Conservation (phyloP, 331 rosid species). For the Dryas integrifolia region DNA sequence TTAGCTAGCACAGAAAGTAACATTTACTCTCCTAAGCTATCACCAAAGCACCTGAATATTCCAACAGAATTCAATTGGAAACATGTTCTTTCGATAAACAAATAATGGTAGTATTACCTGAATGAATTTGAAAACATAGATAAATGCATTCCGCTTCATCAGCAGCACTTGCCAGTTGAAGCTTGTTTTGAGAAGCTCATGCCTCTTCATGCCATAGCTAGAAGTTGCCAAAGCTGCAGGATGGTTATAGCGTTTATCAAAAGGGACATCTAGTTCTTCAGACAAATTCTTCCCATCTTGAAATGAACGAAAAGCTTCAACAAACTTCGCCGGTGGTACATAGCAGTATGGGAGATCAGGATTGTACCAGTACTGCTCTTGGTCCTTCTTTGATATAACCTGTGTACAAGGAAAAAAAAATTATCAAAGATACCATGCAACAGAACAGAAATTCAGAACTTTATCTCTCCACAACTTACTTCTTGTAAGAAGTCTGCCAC, state of each 20-base stretch:
- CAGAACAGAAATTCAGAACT: conserved; percentile 19
- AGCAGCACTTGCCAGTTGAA: conserved; percentile 80
- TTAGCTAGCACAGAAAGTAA: neutral
- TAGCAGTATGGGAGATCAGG: conserved; percentile 69
- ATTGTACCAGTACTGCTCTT: conserved; percentile 93
- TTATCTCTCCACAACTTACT: conserved; percentile 48
- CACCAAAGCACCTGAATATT: neutral
- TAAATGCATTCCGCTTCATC: conserved; percentile 90
- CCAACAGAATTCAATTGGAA: neutral
- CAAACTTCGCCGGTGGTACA: conserved; percentile 75
- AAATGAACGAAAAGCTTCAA: conserved; percentile 64
- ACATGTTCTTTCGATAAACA: neutral
- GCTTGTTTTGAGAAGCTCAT: conserved; percentile 76
- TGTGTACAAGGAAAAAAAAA: conserved; percentile 34
- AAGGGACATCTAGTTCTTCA: conserved; percentile 67
- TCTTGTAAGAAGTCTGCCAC: conserved; percentile 98
- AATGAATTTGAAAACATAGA: conserved; percentile 84
- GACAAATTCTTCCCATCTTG: conserved; percentile 65
- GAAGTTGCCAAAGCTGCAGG: conserved; percentile 90
- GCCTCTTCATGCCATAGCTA: conserved; percentile 55
- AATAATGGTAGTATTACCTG: conserved; percentile 52
- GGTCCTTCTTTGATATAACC: conserved; percentile 97
- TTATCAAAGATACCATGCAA: conserved; percentile 21
- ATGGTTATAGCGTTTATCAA: conserved; percentile 74
- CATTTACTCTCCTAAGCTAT: neutral